Conservation (phyloP, 176 grass and related monocot genomes). For the Eragrostis nindensis region DNA sequence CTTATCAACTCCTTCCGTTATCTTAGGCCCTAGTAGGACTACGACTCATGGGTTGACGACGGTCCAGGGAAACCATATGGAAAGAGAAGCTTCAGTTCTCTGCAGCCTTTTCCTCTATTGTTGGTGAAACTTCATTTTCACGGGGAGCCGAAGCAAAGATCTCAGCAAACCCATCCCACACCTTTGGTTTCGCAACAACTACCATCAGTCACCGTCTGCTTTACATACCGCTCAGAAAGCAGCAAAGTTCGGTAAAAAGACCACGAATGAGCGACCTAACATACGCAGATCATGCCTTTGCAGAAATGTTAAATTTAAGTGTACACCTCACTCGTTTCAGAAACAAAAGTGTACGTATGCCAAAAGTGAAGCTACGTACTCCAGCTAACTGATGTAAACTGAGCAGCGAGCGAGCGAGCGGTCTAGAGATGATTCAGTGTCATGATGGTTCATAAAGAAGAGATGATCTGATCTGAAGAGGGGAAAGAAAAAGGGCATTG, state of each 20-base stretch:
- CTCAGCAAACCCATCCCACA: slow-evolving; percentile 4
- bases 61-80: neutral
- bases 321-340: neutral
- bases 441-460: neutral
- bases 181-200: slow-evolving; percentile 3
- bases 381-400: neutral
- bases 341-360: slow-evolving; percentile 1
- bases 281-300: neutral
- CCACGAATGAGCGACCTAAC: neutral
- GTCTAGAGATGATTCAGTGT: too few species aligned
- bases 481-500: too few species aligned
- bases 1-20: slow-evolving; percentile 20
- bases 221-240: slow-evolving; percentile 25
- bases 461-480: too few species aligned
- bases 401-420: neutral
- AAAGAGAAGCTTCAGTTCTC: neutral
- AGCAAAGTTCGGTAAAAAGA: slow-evolving; percentile 10
- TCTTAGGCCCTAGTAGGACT: slow-evolving; percentile 36
- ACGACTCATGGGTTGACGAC: neutral
- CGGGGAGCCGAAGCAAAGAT: slow-evolving; percentile 24
- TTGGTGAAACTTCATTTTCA: slow-evolving; percentile 36
- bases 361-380: neutral
- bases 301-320: neutral
- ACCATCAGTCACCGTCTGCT: slow-evolving; percentile 45
- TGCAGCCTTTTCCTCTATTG: neutral